Percentiles rank a stretch among this genome's conserved stretches.
phyloP scores from a whole-genome alignment of 768 basidiomycete genomes.

The Atractiella rhizophila region DNA sequence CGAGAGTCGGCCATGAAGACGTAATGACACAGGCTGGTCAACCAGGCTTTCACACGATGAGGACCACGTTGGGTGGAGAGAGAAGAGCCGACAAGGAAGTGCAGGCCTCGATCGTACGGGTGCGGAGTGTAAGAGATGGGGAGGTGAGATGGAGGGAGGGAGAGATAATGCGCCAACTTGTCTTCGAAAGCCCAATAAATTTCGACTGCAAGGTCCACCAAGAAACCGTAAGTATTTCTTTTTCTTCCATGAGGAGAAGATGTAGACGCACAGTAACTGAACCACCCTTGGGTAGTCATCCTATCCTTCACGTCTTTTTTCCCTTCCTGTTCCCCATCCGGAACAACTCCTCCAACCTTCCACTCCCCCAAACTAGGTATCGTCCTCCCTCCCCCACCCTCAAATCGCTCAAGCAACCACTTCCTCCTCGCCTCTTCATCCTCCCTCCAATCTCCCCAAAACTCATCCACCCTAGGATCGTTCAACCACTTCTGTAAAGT shows the following conservation, averaged over 20 bases:
- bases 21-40: conserved; percentile 12
- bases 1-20: conserved; percentile 13
- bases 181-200: conserved; percentile 8
- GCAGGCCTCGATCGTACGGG: conserved; percentile 3
- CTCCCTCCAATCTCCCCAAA: conserved; percentile 12
- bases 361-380: no score
- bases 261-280: conserved; percentile 8
- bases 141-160: no score
- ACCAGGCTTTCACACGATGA: conserved; percentile 12
- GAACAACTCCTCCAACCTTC: no score
- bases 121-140: neutral
- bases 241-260: neutral
- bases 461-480: conserved; percentile 10
- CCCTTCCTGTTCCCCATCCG: conserved; percentile 8
- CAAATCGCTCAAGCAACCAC: no score
- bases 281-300: conserved; percentile 3
- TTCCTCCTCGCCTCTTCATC: neutral
- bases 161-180: conserved; percentile 4
- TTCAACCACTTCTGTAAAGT: conserved; percentile 11
- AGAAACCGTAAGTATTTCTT: neutral
- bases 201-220: neutral
- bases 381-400: no score
- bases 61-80: conserved; percentile 10
- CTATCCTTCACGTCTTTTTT: conserved; percentile 3
- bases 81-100: conserved; percentile 13